A percentile compares a stretch with the other conserved stretches of the same genome.
Evolutionary conservation across 2,329 filamentous ascomycete species (phyloP).

Genomic region (Pleoardoris graminearum): DNA sequence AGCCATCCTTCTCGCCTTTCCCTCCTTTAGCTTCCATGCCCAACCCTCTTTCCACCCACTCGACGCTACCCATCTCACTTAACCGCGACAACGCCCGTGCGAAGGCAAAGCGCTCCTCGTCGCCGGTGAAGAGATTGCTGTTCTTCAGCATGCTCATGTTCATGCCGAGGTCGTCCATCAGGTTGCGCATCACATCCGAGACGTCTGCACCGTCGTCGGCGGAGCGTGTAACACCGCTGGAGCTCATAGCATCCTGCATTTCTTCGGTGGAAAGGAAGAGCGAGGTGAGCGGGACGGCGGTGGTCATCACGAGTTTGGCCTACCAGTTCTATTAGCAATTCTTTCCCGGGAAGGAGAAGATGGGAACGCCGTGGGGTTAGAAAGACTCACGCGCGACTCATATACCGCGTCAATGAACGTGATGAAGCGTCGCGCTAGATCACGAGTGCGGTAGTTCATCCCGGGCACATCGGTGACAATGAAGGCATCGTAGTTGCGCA

Average conservation of each 20-base stretch:
- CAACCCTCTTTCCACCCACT: constrained; percentile 87
- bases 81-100: constrained; percentile 82
- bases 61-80: constrained; percentile 88
- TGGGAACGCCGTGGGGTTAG: too few species aligned
- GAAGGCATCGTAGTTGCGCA: constrained; percentile 87
- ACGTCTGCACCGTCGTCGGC: constrained; percentile 56
- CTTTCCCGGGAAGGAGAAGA: too few species aligned
- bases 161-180: constrained; percentile 87
- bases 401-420: constrained; percentile 98
- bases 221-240: constrained; percentile 30
- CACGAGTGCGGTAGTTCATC: constrained; percentile 84
- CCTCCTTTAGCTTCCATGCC: constrained; percentile 67
- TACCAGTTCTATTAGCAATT: not conserved
- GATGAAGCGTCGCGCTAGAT: constrained; percentile 90
- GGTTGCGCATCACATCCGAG: constrained; percentile 71
- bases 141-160: constrained; percentile 84
- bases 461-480: constrained; percentile 88
- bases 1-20: constrained; percentile 66
- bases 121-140: constrained; percentile 85
- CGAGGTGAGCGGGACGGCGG: constrained; percentile 79
- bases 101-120: constrained; percentile 97
- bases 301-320: constrained; percentile 94
- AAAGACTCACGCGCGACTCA: constrained; percentile 66
- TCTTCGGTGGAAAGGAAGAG: constrained; percentile 75
- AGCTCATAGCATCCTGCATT: constrained; percentile 47